Evolutionary conservation across 1,284 basidiomycete species (phyloP).

Genomic region (Apiotrichum sp.): DNA sequence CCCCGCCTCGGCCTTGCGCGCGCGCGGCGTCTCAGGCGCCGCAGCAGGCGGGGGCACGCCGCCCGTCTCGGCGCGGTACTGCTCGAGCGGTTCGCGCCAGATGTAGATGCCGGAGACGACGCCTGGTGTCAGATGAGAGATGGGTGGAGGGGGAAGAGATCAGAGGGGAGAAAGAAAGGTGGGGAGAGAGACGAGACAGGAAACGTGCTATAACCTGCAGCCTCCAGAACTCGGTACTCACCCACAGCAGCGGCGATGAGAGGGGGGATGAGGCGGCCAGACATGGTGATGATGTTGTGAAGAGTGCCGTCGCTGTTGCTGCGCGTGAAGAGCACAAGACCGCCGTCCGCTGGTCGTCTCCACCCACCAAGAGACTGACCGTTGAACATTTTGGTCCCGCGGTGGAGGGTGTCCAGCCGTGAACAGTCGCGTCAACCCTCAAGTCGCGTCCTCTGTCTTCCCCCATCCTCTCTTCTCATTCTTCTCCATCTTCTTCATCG

Average conservation of each 20-base stretch:
- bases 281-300: slow-evolving; percentile 8
- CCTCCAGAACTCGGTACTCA: slow-evolving; percentile 10
- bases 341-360: no score
- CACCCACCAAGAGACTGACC: no score
- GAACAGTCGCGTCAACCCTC: no score
- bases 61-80: slow-evolving; percentile 5
- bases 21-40: background rate
- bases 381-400: background rate
- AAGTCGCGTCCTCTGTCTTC: no score
- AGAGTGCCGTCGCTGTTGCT: background rate
- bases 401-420: background rate
- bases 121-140: slow-evolving; percentile 19
- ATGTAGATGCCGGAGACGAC: slow-evolving; percentile 34
- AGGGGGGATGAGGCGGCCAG: slow-evolving; percentile 18
- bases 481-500: background rate
- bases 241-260: slow-evolving; percentile 28
- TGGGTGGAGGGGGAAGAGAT: background rate
- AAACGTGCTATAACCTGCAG: no score
- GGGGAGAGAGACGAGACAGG: no score
- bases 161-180: background rate
- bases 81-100: slow-evolving; percentile 29
- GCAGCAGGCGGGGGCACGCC: background rate
- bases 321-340: background rate
- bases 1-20: background rate
- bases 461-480: background rate